Percentiles rank a stretch among this genome's conserved stretches.
These are phyloP conservation scores for Medicago lupulina DNA, from an alignment of 306 rosid genomes.

Conservation along the genomic window DNA sequence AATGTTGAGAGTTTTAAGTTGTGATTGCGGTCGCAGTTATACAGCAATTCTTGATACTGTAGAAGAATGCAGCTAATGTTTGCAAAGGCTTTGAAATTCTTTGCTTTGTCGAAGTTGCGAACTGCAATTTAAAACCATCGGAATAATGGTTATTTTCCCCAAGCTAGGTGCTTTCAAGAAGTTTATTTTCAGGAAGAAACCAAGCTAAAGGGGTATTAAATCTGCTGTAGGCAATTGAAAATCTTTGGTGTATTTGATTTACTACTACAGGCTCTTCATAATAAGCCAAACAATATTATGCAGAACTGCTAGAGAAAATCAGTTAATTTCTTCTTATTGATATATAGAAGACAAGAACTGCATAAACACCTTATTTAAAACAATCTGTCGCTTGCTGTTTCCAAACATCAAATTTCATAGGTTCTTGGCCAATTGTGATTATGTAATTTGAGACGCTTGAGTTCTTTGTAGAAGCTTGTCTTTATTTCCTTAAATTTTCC, in stretches of 20 bases:
- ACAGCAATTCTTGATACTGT: background rate
- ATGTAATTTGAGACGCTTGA: constrained; percentile 34
- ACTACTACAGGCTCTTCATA: no score
- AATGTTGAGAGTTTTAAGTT: background rate
- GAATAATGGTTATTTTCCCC: background rate
- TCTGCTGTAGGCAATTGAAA: no score
- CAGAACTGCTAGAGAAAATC: no score
- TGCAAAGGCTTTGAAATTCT: background rate
- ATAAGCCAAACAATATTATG: no score
- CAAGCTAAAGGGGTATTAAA: no score
- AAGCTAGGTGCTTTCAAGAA: constrained; percentile 15
- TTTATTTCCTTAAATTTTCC: constrained; percentile 13
- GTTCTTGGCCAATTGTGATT: constrained; percentile 1
- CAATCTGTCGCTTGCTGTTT: no score
- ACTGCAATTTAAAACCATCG: background rate
- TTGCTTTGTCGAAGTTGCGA: background rate
- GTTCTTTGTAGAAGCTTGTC: constrained; percentile 32
- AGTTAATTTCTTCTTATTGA: no score
- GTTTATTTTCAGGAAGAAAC: no score
- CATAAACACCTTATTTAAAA: no score
- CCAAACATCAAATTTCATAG: background rate
- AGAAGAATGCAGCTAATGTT: background rate
- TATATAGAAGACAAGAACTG: no score
- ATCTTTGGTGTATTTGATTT: no score
- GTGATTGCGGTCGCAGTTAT: background rate